phyloP scores from a whole-genome alignment of 495 filamentous ascomycete species.

The Lepidopterella palustris region DNA sequence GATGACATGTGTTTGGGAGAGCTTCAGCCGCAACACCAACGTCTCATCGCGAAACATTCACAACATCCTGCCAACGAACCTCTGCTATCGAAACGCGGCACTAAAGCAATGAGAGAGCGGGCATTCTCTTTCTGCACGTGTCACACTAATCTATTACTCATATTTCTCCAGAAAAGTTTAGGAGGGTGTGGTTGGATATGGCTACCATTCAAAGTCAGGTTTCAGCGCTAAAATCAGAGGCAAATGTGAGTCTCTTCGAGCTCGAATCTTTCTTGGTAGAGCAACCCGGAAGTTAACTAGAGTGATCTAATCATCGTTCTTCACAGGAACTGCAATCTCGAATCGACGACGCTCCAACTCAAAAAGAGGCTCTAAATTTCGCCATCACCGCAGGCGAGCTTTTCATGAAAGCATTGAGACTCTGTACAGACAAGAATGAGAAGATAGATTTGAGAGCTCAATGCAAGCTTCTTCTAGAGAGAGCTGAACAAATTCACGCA shows the following conservation, averaged over 20 bases:
- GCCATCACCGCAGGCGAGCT: constrained; percentile 69
- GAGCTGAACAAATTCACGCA: constrained; percentile 67
- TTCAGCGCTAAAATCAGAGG: constrained; percentile 11
- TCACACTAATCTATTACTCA: background rate
- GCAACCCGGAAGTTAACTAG: too few relatives aligned
- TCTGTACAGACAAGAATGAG: constrained; percentile 48
- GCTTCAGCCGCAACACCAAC: constrained; percentile 1
- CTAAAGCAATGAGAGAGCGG: background rate
- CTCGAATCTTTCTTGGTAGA: too few relatives aligned
- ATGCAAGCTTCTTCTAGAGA: constrained; percentile 56
- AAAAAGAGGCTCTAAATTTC: constrained; percentile 62
- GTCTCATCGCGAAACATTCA: background rate
- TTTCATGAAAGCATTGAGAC: constrained; percentile 64
- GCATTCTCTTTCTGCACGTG: background rate
- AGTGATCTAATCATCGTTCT: constrained; percentile 4
- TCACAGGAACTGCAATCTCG: constrained; percentile 56
- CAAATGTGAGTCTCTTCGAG: constrained; percentile 15
- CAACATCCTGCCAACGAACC: background rate
- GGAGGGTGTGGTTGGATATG: constrained; percentile 4
- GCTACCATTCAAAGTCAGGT: constrained; percentile 6
- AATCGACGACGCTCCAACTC: constrained; percentile 49
- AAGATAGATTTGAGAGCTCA: constrained; percentile 54
- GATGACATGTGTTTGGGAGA: background rate
- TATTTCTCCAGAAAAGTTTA: background rate
- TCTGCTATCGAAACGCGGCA: too few relatives aligned